A percentile compares a stretch with the other conserved stretches of the same genome.
Conservation (phyloP, 2,329 filamentous ascomycete genomes). For the Talaromyces albobiverticillius region DNA sequence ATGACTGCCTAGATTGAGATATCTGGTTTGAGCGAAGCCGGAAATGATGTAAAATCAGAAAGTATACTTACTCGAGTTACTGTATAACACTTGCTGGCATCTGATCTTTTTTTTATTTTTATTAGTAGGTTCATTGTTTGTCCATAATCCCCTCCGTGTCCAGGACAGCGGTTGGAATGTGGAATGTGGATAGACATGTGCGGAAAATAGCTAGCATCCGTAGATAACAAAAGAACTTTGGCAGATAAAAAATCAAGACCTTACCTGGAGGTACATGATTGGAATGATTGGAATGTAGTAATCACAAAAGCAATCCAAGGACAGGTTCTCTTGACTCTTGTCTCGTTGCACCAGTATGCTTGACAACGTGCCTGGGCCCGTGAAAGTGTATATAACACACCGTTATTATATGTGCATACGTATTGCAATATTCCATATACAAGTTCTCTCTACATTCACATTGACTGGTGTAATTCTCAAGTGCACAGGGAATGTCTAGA, state of each 20-base stretch:
- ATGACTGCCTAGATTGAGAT: too few species aligned
- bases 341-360: too few species aligned
- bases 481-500: too few species aligned
- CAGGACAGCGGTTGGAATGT: conserved; percentile 12
- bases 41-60: background rate
- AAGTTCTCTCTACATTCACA: too few species aligned
- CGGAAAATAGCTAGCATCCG: background rate
- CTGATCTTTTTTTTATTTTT: background rate
- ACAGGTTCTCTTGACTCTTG: too few species aligned
- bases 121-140: background rate
- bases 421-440: too few species aligned
- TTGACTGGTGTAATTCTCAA: too few species aligned
- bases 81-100: background rate
- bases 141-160: background rate
- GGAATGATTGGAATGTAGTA: background rate
- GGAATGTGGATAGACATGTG: conserved; percentile 7
- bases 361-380: too few species aligned
- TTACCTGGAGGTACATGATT: background rate
- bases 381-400: too few species aligned
- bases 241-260: background rate
- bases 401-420: too few species aligned
- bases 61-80: background rate
- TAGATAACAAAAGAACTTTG: background rate
- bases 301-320: too few species aligned
- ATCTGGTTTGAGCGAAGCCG: background rate